Evolutionary conservation across 2,329 filamentous ascomycete genomes (phyloP), one percentile per base, ranked within the genome.

Genomic region (Aureobasidium sp.): DNA sequence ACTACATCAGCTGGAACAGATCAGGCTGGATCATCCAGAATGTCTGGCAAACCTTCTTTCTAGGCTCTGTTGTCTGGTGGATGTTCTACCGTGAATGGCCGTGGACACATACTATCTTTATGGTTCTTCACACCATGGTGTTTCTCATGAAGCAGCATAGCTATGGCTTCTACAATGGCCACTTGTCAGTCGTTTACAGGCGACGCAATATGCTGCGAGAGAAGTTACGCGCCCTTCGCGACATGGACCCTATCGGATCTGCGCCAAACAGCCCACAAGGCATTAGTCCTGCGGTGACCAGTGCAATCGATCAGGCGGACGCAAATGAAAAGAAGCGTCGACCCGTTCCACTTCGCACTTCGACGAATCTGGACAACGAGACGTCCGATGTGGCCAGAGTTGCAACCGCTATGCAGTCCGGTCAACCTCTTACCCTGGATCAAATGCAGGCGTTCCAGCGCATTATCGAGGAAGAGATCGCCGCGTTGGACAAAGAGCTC

Each of bases 141-240:
- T 87, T 92, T 80, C 71, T 92, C 27, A 92, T 92, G 89, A 93
- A 93, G 76, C 88, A 91, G 73, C 89, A 92, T 71, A 88, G 86
- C 20, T 92, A 90, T 69, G 82, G 87, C 5, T 90, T 90, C 67
- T 92, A 90, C 73, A 92, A 92, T 68, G 89, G 89, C 7, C 83
- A 92, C 65, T 67, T 74, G 0, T 73, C 72, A 3, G 74, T 75
- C 87, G 56, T 90, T 82, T 84, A 85, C 69, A 80, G 82, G 63
- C 74, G 79, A 17, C 71, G 71, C 50, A 69, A 69, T 27, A 68
- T 78, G n/a, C 71, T 81, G n/a, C 68, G 77, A 65, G 69, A 72
- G 27, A 81, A 79, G 64, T 69, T 90, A 29, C 79, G 82, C 62
- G 79, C 85, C 65, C 78, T 90, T 2, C 82, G 87, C 34, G 73